A percentile compares a stretch with the other conserved stretches of the same genome.
Conservation (phyloP, 2,329 filamentous ascomycete species). For the Passalora sequoiae region DNA sequence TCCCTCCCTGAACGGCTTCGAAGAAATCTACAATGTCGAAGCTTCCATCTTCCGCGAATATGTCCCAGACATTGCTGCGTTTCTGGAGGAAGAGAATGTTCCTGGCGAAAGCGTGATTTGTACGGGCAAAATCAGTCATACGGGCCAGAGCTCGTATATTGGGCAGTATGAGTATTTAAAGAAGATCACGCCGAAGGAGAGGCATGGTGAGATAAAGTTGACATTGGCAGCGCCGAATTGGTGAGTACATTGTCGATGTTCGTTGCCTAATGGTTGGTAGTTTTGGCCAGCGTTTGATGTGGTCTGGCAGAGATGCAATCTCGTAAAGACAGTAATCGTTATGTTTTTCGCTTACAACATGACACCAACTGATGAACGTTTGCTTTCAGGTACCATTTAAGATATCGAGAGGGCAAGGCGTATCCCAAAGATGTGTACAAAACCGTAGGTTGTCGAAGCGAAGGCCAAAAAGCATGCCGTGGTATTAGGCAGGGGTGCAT, state of each 20-base stretch:
- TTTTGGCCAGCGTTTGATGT: no score
- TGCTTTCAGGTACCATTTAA: constrained; percentile 25
- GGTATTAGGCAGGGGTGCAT: no score
- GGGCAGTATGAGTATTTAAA: constrained; percentile 57
- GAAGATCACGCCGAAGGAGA: constrained; percentile 53
- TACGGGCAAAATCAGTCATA: constrained; percentile 43
- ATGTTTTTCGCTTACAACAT: no score
- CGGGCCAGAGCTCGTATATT: constrained; percentile 53
- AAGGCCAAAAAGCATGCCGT: no score
- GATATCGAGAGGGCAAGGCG: constrained; percentile 48
- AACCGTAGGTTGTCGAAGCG: no score
- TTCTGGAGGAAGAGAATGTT: constrained; percentile 53
- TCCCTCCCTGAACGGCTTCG: constrained; percentile 40
- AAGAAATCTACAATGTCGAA: constrained; percentile 42
- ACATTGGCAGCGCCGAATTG: constrained; percentile 26
- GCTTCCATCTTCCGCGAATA: constrained; percentile 53
- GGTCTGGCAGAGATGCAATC: no score
- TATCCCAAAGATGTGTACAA: constrained; percentile 45
- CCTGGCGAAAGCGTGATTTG: constrained; percentile 47
- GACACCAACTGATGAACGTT: no score
- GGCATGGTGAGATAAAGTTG: constrained; percentile 54
- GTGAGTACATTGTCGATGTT: no score
- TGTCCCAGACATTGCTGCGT: constrained; percentile 57
- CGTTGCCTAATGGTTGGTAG: no score
- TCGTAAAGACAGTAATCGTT: no score